A percentile compares a stretch with the other conserved stretches of the same genome.
Evolutionary conservation across 768 basidiomycete species (phyloP).

Genomic region (Boletus bicolor): DNA sequence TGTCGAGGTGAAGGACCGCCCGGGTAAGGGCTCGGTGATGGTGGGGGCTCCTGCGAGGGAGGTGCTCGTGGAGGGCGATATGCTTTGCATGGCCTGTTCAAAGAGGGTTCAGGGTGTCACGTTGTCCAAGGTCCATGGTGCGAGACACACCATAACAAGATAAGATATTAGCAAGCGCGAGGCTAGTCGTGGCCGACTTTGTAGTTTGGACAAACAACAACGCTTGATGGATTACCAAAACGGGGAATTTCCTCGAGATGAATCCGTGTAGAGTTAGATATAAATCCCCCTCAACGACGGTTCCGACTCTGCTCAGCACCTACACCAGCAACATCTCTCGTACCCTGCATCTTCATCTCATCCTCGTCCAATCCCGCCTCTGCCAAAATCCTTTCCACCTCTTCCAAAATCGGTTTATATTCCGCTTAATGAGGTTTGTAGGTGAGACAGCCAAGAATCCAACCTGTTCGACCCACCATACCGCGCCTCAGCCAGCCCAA

Average conservation of each 20-base stretch:
- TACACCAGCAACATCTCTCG: conserved; percentile 35
- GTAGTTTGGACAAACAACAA: not conserved
- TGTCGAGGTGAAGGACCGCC: conserved; percentile 6
- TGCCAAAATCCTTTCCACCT: conserved; percentile 78
- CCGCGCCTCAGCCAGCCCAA: conserved; percentile 66
- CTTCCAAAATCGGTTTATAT: conserved; percentile 79
- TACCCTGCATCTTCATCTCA: conserved; percentile 64
- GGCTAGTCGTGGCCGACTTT: not conserved
- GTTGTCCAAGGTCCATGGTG: not conserved
- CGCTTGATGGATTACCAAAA: not conserved
- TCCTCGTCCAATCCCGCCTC: conserved; percentile 86
- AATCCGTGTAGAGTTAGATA: no score
- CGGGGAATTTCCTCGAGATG: not conserved
- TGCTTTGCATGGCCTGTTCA: conserved; percentile 5
- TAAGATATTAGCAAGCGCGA: not conserved
- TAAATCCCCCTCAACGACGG: conserved; percentile 30
- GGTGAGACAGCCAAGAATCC: not conserved
- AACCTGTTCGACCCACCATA: conserved; percentile 46
- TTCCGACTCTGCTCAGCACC: conserved; percentile 52
- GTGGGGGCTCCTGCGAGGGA: conserved; percentile 8
- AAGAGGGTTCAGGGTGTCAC: conserved; percentile 17
- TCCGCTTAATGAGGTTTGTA: conserved; percentile 38
- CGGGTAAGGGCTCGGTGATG: not conserved
- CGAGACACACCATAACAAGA: not conserved
- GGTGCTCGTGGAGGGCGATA: conserved; percentile 13